These are phyloP conservation scores for Solanum pennellii DNA, from an alignment of 257 asterid species.

Conservation along the genomic window DNA sequence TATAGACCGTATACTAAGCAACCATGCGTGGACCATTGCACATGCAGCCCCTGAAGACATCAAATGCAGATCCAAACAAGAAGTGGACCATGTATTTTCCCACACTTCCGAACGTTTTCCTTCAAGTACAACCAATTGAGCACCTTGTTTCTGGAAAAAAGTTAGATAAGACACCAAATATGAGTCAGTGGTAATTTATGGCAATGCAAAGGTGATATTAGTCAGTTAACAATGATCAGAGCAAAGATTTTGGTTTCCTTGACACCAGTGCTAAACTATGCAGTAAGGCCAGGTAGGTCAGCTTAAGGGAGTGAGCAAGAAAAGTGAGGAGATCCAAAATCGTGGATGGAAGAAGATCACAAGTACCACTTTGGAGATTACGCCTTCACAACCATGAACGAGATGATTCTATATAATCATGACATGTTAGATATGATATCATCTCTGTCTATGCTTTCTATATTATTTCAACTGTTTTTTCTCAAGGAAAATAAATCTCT, in stretches of 20 bases:
- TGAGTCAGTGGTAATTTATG: not conserved
- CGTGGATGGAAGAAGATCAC: not conserved
- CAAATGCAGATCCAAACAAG: slow-evolving; percentile 87
- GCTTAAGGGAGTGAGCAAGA: not conserved
- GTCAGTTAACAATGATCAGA: not conserved
- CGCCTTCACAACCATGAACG: not conserved
- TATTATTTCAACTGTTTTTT: not conserved
- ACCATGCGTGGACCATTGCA: slow-evolving; percentile 96
- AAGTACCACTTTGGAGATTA: not conserved
- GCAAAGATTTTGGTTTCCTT: not conserved
- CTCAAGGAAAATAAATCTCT: not conserved
- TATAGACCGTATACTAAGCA: slow-evolving; percentile 60
- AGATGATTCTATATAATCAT: not conserved
- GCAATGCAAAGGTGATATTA: not conserved
- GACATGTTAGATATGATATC: not conserved
- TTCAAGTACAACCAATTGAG: slow-evolving; percentile 83
- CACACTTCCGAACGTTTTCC: slow-evolving; percentile 80
- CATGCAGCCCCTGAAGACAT: slow-evolving; percentile 97
- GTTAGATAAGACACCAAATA: not conserved
- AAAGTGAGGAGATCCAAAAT: not conserved
- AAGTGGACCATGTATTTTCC: slow-evolving; percentile 69
- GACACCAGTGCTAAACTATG: not conserved
- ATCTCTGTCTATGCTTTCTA: not conserved
- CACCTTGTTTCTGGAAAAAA: slow-evolving; percentile 59
- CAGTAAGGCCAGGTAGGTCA: not conserved